phyloP scores from a whole-genome alignment of 2,329 filamentous ascomycete species.

The Penicillium sp. region DNA sequence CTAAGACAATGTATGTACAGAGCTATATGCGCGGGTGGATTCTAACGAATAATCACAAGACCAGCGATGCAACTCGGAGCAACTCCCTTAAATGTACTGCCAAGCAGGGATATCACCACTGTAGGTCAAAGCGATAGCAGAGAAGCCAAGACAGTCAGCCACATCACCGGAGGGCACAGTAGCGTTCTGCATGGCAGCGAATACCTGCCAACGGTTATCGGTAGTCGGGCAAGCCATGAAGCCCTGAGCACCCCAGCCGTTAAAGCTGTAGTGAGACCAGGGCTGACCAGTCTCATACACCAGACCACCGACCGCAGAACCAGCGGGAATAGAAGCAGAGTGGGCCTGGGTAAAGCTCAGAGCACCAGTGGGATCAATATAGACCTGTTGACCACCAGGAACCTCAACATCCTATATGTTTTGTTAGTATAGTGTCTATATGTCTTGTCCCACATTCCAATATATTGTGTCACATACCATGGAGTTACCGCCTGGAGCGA shows the following conservation, averaged over 20 bases:
- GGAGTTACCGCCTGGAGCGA: slow-evolving; percentile 41
- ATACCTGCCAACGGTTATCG: slow-evolving; percentile 42
- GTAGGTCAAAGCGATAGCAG: slow-evolving; percentile 34
- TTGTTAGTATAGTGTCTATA: slow-evolving; percentile 20
- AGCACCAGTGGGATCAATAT: slow-evolving; percentile 55
- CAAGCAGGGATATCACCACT: slow-evolving; percentile 34
- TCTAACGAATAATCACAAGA: not conserved
- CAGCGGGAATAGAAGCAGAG: slow-evolving; percentile 53
- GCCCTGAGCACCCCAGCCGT: slow-evolving; percentile 37
- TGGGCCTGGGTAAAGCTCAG: slow-evolving; percentile 61
- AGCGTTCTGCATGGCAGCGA: slow-evolving; percentile 40
- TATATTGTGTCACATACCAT: slow-evolving; percentile 32
- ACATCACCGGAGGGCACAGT: slow-evolving; percentile 42
- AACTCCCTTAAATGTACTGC: slow-evolving; percentile 39
- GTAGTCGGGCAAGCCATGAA: slow-evolving; percentile 47
- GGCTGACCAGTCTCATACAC: slow-evolving; percentile 31
- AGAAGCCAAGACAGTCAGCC: slow-evolving; percentile 41
- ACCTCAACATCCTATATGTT: slow-evolving; percentile 51
- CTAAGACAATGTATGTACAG: not conserved
- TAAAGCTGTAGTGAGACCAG: slow-evolving; percentile 33
- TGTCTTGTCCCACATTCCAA: not conserved
- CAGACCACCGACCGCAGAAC: slow-evolving; percentile 55
- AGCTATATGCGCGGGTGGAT: not conserved
- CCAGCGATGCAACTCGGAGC: not conserved
- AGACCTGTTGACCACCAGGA: slow-evolving; percentile 64